Evolutionary conservation across 257 asterid genomes (phyloP).

Genomic region (Asclepias syriaca): DNA sequence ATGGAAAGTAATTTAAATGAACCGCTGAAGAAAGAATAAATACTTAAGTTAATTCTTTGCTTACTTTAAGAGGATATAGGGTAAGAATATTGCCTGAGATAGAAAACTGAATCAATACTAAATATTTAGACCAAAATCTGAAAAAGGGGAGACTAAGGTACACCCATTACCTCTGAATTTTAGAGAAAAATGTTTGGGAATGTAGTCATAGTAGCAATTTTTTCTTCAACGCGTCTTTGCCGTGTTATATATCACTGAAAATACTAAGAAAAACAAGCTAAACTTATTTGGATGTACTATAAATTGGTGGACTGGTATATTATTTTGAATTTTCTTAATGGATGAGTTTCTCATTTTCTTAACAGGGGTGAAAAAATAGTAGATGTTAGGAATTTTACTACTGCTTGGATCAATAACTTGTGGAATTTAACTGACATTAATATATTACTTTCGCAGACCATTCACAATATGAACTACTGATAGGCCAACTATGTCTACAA

Average conservation of each 20-base stretch:
- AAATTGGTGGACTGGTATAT: background rate
- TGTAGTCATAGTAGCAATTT: background rate
- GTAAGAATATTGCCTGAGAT: background rate
- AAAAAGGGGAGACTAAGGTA: background rate
- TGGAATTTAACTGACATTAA: background rate
- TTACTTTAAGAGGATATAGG: background rate
- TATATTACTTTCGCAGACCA: slow-evolving; percentile 43
- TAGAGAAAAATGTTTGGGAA: background rate
- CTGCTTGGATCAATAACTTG: background rate
- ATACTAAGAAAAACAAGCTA: background rate
- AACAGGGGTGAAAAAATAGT: too few relatives aligned
- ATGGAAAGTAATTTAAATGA: too few relatives aligned
- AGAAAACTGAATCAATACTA: background rate
- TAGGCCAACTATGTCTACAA: slow-evolving; percentile 41
- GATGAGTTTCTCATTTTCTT: background rate
- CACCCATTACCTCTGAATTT: background rate
- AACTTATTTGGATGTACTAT: background rate
- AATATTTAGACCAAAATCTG: background rate
- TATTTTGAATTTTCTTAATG: background rate
- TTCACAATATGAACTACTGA: slow-evolving; percentile 52
- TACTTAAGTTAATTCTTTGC: background rate
- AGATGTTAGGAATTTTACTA: background rate
- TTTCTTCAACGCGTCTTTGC: too few relatives aligned
- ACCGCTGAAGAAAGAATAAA: background rate
- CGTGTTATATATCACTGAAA: background rate